A percentile compares a stretch with the other conserved stretches of the same genome.
Conservation (phyloP, 2,329 filamentous ascomycete genomes). For the Anisogramma anomala region DNA sequence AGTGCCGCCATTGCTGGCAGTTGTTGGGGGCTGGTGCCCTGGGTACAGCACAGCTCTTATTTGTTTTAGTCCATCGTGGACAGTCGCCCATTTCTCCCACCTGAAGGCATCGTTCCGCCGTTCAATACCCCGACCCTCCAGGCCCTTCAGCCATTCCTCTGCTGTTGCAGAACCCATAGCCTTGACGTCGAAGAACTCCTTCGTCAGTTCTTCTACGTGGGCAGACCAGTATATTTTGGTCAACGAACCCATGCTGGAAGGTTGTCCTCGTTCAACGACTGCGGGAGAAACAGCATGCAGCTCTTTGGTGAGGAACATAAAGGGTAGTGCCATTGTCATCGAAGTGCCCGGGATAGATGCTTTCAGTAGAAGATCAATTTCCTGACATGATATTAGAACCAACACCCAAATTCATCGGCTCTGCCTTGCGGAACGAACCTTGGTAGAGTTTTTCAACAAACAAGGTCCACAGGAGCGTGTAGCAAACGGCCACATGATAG, state of each 20-base stretch:
- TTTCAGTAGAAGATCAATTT: conserved; percentile 57
- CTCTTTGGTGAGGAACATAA: conserved; percentile 51
- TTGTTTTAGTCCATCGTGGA: conserved; percentile 27
- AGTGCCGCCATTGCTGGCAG: not conserved
- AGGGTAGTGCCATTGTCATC: conserved; percentile 57
- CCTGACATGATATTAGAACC: conserved; percentile 35
- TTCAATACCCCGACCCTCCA: conserved; percentile 51
- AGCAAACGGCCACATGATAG: conserved; percentile 60
- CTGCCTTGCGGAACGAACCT: conserved; percentile 37
- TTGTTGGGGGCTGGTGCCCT: conserved; percentile 10
- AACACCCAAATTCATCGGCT: not conserved
- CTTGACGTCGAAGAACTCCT: conserved; percentile 52
- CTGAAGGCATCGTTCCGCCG: conserved; percentile 49
- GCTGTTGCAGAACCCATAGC: conserved; percentile 54
- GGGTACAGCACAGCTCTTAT: conserved; percentile 26
- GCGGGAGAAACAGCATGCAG: conserved; percentile 48
- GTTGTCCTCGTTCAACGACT: conserved; percentile 38
- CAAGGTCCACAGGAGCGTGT: conserved; percentile 56
- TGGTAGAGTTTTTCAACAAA: conserved; percentile 47
- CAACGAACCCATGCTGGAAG: conserved; percentile 37
- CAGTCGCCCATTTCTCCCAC: conserved; percentile 63
- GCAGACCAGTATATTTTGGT: conserved; percentile 54
- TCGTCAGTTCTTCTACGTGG: conserved; percentile 50
- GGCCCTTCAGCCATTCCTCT: conserved; percentile 71
- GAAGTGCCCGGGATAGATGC: conserved; percentile 45